A percentile compares a stretch with the other conserved stretches of the same genome.
Evolutionary conservation across 805 yeast genomes (phyloP).

Genomic region (Komagataella kurtzmanii): DNA sequence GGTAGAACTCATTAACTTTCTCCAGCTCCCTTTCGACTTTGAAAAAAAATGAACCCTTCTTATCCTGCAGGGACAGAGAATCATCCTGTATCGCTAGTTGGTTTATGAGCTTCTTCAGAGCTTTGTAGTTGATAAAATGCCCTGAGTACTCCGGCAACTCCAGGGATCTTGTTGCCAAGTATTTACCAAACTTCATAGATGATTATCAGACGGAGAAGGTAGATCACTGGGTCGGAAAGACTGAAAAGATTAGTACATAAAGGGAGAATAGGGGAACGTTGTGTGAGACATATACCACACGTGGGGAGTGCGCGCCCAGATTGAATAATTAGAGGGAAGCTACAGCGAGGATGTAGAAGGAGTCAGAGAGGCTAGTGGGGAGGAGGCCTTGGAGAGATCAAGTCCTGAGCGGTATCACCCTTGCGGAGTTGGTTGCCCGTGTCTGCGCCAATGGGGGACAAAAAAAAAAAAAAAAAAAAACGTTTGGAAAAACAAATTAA

Average conservation of each 20-base stretch:
- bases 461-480: too few relatives aligned
- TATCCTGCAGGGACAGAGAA: slow-evolving; percentile 53
- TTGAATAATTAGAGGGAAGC: background rate
- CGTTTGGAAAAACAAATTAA: too few relatives aligned
- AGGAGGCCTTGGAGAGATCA: background rate
- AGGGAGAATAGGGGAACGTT: background rate
- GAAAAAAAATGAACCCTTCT: slow-evolving; percentile 83
- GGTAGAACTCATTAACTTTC: slow-evolving; percentile 84
- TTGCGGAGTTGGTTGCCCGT: too few relatives aligned
- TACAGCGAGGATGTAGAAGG: background rate
- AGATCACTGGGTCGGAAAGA: background rate
- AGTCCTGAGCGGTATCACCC: too few relatives aligned
- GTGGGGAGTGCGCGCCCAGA: background rate
- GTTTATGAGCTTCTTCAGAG: slow-evolving; percentile 82
- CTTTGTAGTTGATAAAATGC: slow-evolving; percentile 89
- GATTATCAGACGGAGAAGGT: background rate
- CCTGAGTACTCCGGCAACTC: slow-evolving; percentile 93
- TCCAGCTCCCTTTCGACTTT: slow-evolving; percentile 89
- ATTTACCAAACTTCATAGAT: slow-evolving; percentile 81
- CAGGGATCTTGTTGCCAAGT: slow-evolving; percentile 84
- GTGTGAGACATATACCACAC: background rate
- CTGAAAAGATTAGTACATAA: background rate
- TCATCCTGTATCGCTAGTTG: slow-evolving; percentile 34
- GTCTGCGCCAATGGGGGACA: too few relatives aligned
- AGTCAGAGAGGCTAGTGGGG: background rate